Conservation (phyloP, 306 rosid genomes). For the Comarum palustre region DNA sequence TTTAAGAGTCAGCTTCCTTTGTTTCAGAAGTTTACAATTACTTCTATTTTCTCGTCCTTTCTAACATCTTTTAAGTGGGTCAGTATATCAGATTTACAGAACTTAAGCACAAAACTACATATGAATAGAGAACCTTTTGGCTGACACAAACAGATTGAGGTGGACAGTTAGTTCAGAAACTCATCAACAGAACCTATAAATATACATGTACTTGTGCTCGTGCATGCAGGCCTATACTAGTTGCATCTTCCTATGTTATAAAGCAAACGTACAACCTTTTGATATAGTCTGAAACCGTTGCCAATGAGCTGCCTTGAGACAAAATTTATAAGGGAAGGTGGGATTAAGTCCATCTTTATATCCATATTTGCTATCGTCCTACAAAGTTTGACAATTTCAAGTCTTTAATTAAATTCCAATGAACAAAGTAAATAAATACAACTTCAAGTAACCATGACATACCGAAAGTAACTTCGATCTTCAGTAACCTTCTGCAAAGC, state of each 20-base stretch:
- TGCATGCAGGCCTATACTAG: not conserved
- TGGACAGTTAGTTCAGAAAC: not conserved
- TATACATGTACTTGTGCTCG: not conserved
- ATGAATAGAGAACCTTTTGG: not conserved
- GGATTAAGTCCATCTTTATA: constrained; percentile 80
- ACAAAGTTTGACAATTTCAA: constrained; percentile 30
- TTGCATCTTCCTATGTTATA: constrained; percentile 11
- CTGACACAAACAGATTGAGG: not conserved
- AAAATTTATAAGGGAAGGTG: constrained; percentile 85
- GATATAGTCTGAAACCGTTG: constrained; percentile 80
- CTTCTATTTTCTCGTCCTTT: not conserved
- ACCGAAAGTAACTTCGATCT: constrained; percentile 92
- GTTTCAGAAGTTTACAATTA: not conserved
- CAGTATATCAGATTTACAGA: not conserved
- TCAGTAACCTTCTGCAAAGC: constrained; percentile 87
- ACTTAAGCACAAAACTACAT: not conserved
- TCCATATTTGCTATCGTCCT: constrained; percentile 92
- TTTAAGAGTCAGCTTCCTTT: not conserved
- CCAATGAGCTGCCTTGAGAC: constrained; percentile 89
- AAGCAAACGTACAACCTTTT: constrained; percentile 56
- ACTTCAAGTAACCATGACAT: constrained; percentile 25
- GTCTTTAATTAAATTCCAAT: constrained; percentile 3
- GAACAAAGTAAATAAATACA: not conserved
- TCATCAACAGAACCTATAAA: not conserved
- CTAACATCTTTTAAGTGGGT: not conserved